Conservation (phyloP, 306 rosid genomes). For the Herpetospermum pedunculosum region DNA sequence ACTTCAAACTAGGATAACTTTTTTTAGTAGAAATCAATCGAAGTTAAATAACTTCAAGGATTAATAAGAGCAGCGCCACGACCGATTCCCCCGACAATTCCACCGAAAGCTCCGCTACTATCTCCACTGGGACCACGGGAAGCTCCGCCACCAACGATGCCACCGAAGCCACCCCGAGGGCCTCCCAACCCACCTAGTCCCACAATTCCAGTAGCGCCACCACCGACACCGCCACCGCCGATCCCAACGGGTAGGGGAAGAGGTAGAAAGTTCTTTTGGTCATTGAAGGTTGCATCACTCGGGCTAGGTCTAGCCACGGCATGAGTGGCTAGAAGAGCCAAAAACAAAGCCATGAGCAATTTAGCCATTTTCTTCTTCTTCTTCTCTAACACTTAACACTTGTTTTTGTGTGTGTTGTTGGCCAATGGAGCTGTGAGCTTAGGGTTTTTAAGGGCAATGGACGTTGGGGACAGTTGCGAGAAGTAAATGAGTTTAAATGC, state of each 20-base stretch:
- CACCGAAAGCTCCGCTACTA: not conserved
- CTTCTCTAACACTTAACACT: not conserved
- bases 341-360: conserved; percentile 31
- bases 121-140: too few relatives aligned
- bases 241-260: conserved; percentile 47
- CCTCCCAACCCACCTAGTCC: not conserved
- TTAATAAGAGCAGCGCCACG: not conserved
- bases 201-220: not conserved
- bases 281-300: conserved; percentile 30
- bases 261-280: conserved; percentile 57
- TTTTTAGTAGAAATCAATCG: not conserved
- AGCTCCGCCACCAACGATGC: too few relatives aligned
- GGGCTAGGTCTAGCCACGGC: conserved; percentile 40
- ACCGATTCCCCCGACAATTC: not conserved
- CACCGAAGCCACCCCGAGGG: too few relatives aligned
- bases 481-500: conserved; percentile 48
- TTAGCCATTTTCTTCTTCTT: conserved; percentile 25
- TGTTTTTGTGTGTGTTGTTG: not conserved
- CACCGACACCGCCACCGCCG: conserved; percentile 34
- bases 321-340: conserved; percentile 34
- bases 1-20: not conserved
- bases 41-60: not conserved
- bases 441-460: not conserved
- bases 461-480: conserved; percentile 28
- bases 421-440: not conserved